Base-by-base conservation (phyloP, 2,329 filamentous ascomycete species). In the Xylariales sp. region DNA sequence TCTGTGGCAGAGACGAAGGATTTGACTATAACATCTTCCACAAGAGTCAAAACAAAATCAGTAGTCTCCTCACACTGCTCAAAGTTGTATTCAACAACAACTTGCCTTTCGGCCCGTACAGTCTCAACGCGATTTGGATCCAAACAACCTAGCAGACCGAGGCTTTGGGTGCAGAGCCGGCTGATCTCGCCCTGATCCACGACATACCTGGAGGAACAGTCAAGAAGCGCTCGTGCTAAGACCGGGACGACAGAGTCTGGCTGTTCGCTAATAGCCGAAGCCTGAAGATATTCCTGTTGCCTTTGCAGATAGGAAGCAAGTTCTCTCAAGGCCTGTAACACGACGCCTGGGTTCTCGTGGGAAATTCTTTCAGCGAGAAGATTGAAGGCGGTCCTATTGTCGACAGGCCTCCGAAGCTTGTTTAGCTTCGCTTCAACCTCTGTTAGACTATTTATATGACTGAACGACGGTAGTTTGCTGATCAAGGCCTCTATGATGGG, bases 1-100 rank as follows among this genome's bases (percentile, higher is more conserved):
- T 96, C 94, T 0, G 86, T 93, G 1, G 88, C 86, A 1, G 91
- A 95, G 31, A 95, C 70, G 57, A 98, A 99, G 1, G 90, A 85
- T 46, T 90, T 89, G 19, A 97, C 88, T 9, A 98, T 70, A 6
- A 95, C 84, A 56, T 94, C 78, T 54, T 95, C 84, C 12, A 99
- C 72, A 34, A 95, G 73, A 54, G 90, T 89, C 29, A 93, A 72
- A 6, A 88, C 80, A 61, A 97, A 99, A 47, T 93, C 82, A 12
- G 88, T 83, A 1, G 84, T 86, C 59, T 99, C 91, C 38, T 79
- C 77, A 12, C 78, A 73, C 33, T 78, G 76, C 32, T 84, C 78
- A 54, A 98, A 97, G 58, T 98, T 97, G 38, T 86, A 85, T 27
- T 90, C 65, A 37, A 97, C 81, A 18, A 97, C 78, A 40, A 96